Evolutionary conservation across 2,329 filamentous ascomycete species (phyloP).

Genomic region (Beauveria varroae): DNA sequence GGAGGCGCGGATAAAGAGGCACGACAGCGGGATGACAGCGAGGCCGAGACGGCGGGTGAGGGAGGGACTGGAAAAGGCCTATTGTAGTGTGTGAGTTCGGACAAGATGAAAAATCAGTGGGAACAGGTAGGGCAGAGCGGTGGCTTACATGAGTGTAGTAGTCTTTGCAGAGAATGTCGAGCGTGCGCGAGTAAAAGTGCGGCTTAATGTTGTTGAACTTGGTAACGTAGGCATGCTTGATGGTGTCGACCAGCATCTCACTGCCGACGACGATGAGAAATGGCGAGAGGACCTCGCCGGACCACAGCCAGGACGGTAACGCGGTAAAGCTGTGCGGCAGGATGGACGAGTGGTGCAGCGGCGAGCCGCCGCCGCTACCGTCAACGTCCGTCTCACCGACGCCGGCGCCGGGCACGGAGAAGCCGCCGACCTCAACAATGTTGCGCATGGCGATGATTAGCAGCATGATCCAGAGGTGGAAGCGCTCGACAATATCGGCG

Average conservation of each 20-base stretch:
- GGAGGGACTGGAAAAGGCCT: conserved; percentile 87
- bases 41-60: conserved; percentile 83
- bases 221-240: conserved; percentile 95
- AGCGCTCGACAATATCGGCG: conserved; percentile 92
- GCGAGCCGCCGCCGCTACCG: conserved; percentile 45
- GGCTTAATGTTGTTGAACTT: conserved; percentile 99
- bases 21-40: conserved; percentile 86
- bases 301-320: conserved; percentile 68
- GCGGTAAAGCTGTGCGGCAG: conserved; percentile 87
- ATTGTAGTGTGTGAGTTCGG: conserved; percentile 13
- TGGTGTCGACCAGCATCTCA: conserved; percentile 93
- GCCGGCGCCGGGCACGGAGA: conserved; percentile 55
- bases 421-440: conserved; percentile 86
- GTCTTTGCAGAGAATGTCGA: conserved; percentile 93
- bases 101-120: neutral
- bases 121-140: neutral
- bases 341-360: conserved; percentile 63
- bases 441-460: conserved; percentile 94
- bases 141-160: conserved; percentile 82
- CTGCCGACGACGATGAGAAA: conserved; percentile 92
- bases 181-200: conserved; percentile 76
- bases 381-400: conserved; percentile 37
- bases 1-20: conserved; percentile 88
- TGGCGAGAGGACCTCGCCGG: conserved; percentile 81
- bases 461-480: conserved; percentile 96